A percentile compares a stretch with the other conserved stretches of the same genome.
Conservation (phyloP, 1,284 basidiomycete species). For the Tylopilus sp. region DNA sequence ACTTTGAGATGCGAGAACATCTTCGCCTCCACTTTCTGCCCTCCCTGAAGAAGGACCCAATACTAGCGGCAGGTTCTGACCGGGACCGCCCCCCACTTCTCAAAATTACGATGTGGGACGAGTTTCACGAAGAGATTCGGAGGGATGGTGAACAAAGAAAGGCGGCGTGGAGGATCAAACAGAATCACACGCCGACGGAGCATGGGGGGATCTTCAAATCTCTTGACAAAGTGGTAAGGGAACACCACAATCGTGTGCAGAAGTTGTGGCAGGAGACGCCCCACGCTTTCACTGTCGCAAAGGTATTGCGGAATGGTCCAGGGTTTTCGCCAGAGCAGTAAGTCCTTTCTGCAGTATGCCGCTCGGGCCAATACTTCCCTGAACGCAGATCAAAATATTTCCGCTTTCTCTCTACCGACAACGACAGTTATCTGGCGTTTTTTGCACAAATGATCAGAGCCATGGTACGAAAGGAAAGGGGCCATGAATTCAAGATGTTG, state of each 20-base stretch:
- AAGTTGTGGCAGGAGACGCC: background rate
- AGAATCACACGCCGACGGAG: background rate
- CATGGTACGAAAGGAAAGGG: slow-evolving; percentile 4
- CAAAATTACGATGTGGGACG: slow-evolving; percentile 10
- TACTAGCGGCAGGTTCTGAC: background rate
- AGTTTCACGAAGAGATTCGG: slow-evolving; percentile 1
- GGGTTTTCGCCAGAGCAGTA: slow-evolving; percentile 2
- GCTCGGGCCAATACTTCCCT: no score
- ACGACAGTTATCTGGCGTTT: background rate
- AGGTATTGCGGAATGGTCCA: slow-evolving; percentile 6
- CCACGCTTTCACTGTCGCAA: slow-evolving; percentile 3
- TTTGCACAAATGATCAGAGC: slow-evolving; percentile 7
- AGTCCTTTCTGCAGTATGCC: background rate
- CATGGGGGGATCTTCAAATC: background rate
- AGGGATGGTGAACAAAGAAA: slow-evolving; percentile 2
- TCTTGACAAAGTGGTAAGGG: background rate
- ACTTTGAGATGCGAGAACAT: slow-evolving; percentile 4
- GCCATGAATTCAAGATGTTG: slow-evolving; percentile 1
- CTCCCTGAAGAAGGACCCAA: background rate
- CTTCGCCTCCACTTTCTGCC: slow-evolving; percentile 5
- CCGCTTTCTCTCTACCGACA: slow-evolving; percentile 1
- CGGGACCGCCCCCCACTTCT: slow-evolving; percentile 5
- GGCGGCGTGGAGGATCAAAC: slow-evolving; percentile 1
- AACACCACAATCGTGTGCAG: background rate
- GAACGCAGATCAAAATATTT: slow-evolving; percentile 6